Evolutionary conservation across 495 filamentous ascomycete genomes (phyloP), one percentile per base, ranked within the genome.

Genomic region (Extremus antarcticus): DNA sequence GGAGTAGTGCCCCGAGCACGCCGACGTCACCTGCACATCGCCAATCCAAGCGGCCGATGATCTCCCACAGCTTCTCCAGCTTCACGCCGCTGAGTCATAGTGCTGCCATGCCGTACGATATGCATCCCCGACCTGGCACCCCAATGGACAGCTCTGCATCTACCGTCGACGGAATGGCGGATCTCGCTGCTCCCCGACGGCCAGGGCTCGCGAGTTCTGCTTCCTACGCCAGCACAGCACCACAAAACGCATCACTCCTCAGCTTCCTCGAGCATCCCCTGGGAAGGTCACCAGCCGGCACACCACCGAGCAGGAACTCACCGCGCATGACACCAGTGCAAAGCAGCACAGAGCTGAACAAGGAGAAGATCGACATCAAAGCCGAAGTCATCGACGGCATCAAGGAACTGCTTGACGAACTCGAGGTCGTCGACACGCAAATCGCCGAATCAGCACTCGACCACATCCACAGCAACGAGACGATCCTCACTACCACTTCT

Each of bases 351-450:
- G 11, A 51, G n/a, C 52, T 38, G 47, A 25, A n/a, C 24, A 58
- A 25, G 39, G 58, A 61, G 41, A 61, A 61, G 25, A 51, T 53
- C 41, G 83, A 90, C 55, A 74, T 95, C 40, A 86, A 86, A 53
- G 86, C 86, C n/a, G 90, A 95, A 67, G 85, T 95, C 2, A 76
- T 91, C 55, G 85, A 88, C 63, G 89, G 88, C 21, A 90, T 96
- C 55, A 78, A 83, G 57, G 90, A 96, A 67, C 87, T 96, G 32
- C 86, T 90, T 65, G 90, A 96, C 63, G 90, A 96, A 67, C 78
- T 96, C 43, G 80, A 80, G 43, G 86, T 90, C 66, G 86, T 86
- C 15, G 90, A 94, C 67, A 86, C 90, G 59, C 88, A 92, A 67
- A 91, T 95, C 56, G 85, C 90, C 2, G 79, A 77, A 21, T 88